Conservation (phyloP, 192 early-diverging fungal genomes). For the Coemansia sp. region DNA sequence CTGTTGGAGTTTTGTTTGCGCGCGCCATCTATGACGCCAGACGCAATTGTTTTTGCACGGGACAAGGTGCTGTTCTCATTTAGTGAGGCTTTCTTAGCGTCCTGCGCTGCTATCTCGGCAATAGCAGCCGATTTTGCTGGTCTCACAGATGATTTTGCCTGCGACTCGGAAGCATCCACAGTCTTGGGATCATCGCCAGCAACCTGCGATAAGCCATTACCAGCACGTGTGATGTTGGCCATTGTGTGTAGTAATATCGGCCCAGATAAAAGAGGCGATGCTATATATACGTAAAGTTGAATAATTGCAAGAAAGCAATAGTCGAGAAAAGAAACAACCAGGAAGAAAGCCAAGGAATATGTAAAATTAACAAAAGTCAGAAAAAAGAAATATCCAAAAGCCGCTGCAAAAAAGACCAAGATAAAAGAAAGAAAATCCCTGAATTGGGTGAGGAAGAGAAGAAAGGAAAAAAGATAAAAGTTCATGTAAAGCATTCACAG, state of each 20-base stretch:
- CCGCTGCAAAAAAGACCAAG: too few relatives aligned
- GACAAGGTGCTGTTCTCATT: neutral
- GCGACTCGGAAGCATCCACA: neutral
- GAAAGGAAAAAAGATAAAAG: too few relatives aligned
- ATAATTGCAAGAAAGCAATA: neutral
- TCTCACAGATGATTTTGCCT: neutral
- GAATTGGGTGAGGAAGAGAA: too few relatives aligned
- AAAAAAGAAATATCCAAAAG: too few relatives aligned
- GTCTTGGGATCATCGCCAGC: neutral
- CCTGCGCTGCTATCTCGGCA: neutral
- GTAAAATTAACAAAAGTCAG: neutral
- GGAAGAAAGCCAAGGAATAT: neutral
- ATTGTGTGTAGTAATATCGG: neutral
- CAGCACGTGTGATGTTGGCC: neutral
- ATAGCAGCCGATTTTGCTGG: neutral
- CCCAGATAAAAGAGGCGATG: neutral
- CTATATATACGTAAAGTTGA: neutral
- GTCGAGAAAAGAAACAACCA: neutral
- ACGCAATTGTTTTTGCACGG: neutral
- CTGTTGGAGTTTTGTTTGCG: neutral
- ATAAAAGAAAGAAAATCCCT: too few relatives aligned
- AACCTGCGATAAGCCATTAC: too few relatives aligned
- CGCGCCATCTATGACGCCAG: neutral
- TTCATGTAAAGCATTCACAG: too few relatives aligned
- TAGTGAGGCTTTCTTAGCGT: neutral